A percentile compares a stretch with the other conserved stretches of the same genome.
Evolutionary conservation across 1,284 basidiomycete species (phyloP).

Genomic region (Macrocystidia cucumis): DNA sequence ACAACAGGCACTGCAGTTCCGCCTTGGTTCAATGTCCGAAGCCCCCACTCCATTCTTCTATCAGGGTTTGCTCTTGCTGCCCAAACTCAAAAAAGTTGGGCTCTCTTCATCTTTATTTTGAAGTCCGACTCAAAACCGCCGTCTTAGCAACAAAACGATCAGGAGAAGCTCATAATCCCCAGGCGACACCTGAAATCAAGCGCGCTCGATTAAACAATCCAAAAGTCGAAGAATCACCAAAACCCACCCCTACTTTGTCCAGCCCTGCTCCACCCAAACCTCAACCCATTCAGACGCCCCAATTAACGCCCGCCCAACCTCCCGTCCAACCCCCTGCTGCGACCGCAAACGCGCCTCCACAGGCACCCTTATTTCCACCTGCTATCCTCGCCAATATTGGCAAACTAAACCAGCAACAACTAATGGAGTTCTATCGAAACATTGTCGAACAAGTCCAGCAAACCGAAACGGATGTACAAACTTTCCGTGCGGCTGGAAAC

Average conservation of each 20-base stretch:
- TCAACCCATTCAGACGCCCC: slow-evolving; percentile 1
- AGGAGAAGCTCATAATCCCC: slow-evolving; percentile 17
- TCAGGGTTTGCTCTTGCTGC: slow-evolving; percentile 34
- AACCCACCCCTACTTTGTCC: slow-evolving; percentile 7
- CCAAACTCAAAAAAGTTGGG: slow-evolving; percentile 29
- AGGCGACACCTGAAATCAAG: slow-evolving; percentile 26
- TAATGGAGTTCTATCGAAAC: slow-evolving; percentile 10
- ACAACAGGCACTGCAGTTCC: slow-evolving; percentile 25
- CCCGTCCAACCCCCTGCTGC: slow-evolving; percentile 6
- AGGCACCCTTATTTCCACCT: slow-evolving; percentile 6
- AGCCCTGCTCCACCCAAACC: slow-evolving; percentile 7
- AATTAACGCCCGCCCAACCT: slow-evolving; percentile 7
- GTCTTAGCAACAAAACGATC: slow-evolving; percentile 20
- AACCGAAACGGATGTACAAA: slow-evolving; percentile 12
- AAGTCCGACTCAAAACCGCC: slow-evolving; percentile 1
- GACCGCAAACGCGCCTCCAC: slow-evolving; percentile 2
- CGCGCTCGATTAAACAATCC: slow-evolving; percentile 19
- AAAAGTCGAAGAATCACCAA: no score
- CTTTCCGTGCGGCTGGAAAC: slow-evolving; percentile 42
- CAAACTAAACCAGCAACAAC: slow-evolving; percentile 12
- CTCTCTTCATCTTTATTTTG: slow-evolving; percentile 6
- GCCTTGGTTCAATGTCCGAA: slow-evolving; percentile 50
- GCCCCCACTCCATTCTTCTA: slow-evolving; percentile 38
- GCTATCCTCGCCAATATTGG: slow-evolving; percentile 3
- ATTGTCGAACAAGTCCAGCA: slow-evolving; percentile 13